Evolutionary conservation across 345 rosid genomes (phyloP).

Genomic region (Clausena lansium): DNA sequence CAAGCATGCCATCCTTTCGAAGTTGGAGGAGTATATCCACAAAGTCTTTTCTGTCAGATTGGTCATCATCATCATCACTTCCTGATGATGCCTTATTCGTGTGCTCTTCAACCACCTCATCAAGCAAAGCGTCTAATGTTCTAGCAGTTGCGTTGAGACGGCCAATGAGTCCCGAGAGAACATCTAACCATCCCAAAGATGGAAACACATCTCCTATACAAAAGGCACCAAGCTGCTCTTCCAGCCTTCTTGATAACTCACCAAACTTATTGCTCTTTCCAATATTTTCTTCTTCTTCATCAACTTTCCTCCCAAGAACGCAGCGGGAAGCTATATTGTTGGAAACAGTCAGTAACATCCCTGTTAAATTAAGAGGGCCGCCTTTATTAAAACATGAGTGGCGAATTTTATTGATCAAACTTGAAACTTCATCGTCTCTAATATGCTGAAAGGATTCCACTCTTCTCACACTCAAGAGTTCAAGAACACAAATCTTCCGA

Average conservation of each 20-base stretch:
- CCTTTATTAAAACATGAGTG: too few relatives aligned
- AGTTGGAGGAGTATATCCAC: not conserved
- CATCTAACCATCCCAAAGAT: not conserved
- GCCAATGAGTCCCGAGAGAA: not conserved
- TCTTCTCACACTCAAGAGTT: too few relatives aligned
- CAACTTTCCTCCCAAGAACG: constrained; percentile 16
- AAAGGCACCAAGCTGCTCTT: not conserved
- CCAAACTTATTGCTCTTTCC: not conserved
- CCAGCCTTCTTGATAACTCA: not conserved
- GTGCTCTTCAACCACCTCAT: not conserved
- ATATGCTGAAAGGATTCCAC: too few relatives aligned
- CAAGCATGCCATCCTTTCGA: too few relatives aligned
- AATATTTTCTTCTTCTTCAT: not conserved
- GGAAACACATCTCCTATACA: not conserved
- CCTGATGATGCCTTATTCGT: not conserved
- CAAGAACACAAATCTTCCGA: too few relatives aligned
- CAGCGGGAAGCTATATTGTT: constrained; percentile 16
- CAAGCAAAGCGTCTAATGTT: not conserved
- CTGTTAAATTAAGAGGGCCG: not conserved
- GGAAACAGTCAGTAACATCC: not conserved
- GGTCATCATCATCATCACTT: not conserved
- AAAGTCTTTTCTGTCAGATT: constrained; percentile 17
- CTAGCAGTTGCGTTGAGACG: not conserved
- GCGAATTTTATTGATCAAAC: not conserved
- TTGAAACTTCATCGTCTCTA: not conserved